Base-by-base conservation (phyloP, 2,329 filamentous ascomycete genomes). In the Hymenoscyphus salicellus region DNA sequence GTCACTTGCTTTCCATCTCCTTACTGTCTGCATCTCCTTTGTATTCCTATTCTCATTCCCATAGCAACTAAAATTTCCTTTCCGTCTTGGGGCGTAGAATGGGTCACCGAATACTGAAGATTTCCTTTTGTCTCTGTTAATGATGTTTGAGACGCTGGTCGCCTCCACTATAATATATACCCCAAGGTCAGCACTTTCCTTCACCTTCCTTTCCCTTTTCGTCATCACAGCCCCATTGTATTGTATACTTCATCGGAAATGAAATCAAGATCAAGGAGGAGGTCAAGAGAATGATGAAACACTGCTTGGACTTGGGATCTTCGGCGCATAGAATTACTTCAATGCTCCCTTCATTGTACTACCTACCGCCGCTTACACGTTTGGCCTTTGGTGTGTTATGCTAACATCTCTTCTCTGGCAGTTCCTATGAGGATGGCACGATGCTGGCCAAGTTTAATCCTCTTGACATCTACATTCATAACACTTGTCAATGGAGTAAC, bases 81-180 rank as follows among this genome's bases (percentile, higher is more conserved):
- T 26, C 62, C 8, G 52, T 60, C 33, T 60, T 30, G 43, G 49
- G 61, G 55, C 56, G 49, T 62, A 65, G 60, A 65, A 65, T 65
- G 60, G 60, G 60, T 60, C 55, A 16, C 62, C 55, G 60, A 60
- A 46, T 63, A 46, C 49, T 60, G 28, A 49, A 62, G 26, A 61
- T 70, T 65, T 66, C 63, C 63, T 55, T 69, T 59, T 65, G 58
- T 26, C 58, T 26, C 28, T 70, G 68, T 64, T 74, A 74, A 75
- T 72, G 69, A 75, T 75, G 73, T 71, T 67, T 70, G 71, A 70
- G 74, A 73, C 74, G 73, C 72, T 72, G 73, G 73, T 61, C 73
- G 73, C 69, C 72, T 71, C 72, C 68, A 66, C 38, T 66, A 30
- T 73, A 68, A 64, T 72, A 68, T 68, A 64, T 69, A 68, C 65